A percentile compares a stretch with the other conserved stretches of the same genome.
Evolutionary conservation across 371 early-diverging fungal species (phyloP).

Genomic region (Umbelopsis sp.): DNA sequence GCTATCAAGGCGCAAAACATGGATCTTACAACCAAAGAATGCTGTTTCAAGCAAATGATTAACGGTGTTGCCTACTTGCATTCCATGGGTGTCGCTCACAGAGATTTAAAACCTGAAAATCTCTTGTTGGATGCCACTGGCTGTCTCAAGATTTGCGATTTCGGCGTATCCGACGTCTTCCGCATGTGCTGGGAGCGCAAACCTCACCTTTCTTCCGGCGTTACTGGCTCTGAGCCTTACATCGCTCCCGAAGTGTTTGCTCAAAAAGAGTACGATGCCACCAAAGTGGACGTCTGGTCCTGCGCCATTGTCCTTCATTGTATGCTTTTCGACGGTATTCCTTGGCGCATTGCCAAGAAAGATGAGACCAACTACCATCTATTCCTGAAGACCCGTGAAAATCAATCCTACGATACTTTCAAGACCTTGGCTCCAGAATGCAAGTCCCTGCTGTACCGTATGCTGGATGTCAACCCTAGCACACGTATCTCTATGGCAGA

Average conservation of each 20-base stretch:
- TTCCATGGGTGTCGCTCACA: slow-evolving; percentile 92
- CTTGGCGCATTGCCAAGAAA: slow-evolving; percentile 76
- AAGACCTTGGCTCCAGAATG: slow-evolving; percentile 56
- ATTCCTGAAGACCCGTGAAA: slow-evolving; percentile 54
- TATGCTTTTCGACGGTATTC: slow-evolving; percentile 74
- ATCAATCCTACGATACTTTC: slow-evolving; percentile 62
- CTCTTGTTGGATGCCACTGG: slow-evolving; percentile 78
- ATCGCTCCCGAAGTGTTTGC: slow-evolving; percentile 85
- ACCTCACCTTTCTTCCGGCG: slow-evolving; percentile 69
- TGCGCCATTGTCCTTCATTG: slow-evolving; percentile 80
- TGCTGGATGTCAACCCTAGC: slow-evolving; percentile 55
- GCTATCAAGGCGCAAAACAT: slow-evolving; percentile 70
- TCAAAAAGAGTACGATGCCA: slow-evolving; percentile 68
- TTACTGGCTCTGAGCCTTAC: slow-evolving; percentile 86
- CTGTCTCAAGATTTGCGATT: slow-evolving; percentile 94
- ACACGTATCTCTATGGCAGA: slow-evolving; percentile 63
- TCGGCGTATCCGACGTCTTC: slow-evolving; percentile 94
- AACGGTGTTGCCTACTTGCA: slow-evolving; percentile 86
- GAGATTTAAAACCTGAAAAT: slow-evolving; percentile 89
- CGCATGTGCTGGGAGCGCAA: slow-evolving; percentile 75
- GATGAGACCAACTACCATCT: slow-evolving; percentile 68
- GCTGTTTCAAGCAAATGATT: slow-evolving; percentile 91
- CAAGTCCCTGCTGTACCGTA: slow-evolving; percentile 57
- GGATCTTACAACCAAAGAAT: slow-evolving; percentile 66
- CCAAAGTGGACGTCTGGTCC: slow-evolving; percentile 80